phyloP scores from a whole-genome alignment of 2,329 filamentous ascomycete genomes.

The Dendryphion nanum region DNA sequence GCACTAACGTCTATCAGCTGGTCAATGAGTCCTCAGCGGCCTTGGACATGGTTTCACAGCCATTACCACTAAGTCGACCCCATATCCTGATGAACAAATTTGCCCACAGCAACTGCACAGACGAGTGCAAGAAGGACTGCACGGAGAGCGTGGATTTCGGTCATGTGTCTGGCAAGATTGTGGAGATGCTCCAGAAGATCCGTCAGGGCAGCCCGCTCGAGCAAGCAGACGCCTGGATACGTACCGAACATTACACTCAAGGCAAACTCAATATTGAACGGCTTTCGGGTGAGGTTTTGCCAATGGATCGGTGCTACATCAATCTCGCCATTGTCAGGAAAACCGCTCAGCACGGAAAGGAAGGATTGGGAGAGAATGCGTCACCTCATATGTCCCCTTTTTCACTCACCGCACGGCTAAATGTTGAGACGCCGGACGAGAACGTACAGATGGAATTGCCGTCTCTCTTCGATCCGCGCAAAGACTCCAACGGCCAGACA shows the following conservation, averaged over 20 bases:
- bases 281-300: background rate
- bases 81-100: conserved; percentile 2
- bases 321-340: conserved; percentile 1
- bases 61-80: background rate
- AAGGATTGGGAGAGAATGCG: background rate
- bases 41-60: background rate
- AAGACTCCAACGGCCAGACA: conserved; percentile 2
- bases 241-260: background rate
- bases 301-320: background rate
- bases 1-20: conserved; percentile 1
- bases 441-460: conserved; percentile 2
- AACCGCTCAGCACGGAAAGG: background rate
- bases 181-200: conserved; percentile 1
- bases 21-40: background rate
- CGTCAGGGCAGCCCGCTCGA: conserved; percentile 1
- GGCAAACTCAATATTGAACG: background rate
- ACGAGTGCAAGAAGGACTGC: background rate
- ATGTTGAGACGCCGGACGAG: conserved; percentile 4
- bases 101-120: background rate
- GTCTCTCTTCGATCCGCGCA: conserved; percentile 2
- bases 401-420: conserved; percentile 1
- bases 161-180: conserved; percentile 1
- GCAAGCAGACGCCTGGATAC: conserved; percentile 1
- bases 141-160: conserved; percentile 1
- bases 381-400: conserved; percentile 1